Conservation (phyloP, 2,329 filamentous ascomycete species). For the Colletotrichum cuscutae region DNA sequence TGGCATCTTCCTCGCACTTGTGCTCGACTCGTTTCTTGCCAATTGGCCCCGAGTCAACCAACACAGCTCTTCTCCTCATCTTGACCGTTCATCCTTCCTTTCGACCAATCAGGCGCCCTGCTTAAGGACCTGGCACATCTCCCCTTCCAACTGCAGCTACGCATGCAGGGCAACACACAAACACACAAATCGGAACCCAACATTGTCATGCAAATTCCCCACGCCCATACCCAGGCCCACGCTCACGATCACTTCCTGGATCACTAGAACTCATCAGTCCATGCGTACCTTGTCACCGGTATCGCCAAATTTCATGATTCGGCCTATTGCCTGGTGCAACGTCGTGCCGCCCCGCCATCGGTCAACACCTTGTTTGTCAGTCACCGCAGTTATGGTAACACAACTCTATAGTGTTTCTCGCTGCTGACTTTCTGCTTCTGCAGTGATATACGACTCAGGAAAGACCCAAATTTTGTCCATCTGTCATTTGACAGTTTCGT, state of each 20-base stretch:
- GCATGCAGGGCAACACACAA: slow-evolving; percentile 24
- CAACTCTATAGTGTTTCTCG: background rate
- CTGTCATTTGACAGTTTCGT: slow-evolving; percentile 9
- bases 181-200: slow-evolving; percentile 18
- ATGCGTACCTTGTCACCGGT: slow-evolving; percentile 1
- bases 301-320: background rate
- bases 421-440: background rate
- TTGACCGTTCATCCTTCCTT: background rate
- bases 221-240: background rate
- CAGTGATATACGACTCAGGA: background rate
- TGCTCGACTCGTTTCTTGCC: background rate
- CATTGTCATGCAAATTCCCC: slow-evolving; percentile 20
- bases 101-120: slow-evolving; percentile 15
- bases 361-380: background rate
- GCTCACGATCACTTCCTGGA: background rate
- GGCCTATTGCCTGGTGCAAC: slow-evolving; percentile 1
- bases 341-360: background rate
- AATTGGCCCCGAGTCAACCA: background rate
- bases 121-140: background rate
- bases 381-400: background rate
- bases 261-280: background rate
- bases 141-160: slow-evolving; percentile 17
- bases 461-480: background rate
- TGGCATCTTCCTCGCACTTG: background rate
- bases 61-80: background rate